These are phyloP conservation scores for Nyctanthes arbortristis DNA, from an alignment of 257 asterid genomes.

Conservation along the genomic window DNA sequence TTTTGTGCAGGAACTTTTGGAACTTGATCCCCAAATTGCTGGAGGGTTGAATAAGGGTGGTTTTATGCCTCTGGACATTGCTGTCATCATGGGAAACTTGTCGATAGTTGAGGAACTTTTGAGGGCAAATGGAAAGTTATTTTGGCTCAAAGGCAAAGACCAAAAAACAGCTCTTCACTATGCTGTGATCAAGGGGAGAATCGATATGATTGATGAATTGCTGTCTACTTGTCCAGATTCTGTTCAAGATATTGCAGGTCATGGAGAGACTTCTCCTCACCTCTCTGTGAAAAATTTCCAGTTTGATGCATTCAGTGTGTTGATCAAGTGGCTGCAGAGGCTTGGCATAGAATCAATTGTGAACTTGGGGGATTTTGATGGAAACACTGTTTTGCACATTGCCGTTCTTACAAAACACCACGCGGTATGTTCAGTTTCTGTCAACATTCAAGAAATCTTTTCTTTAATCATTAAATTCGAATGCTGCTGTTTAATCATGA, in stretches of 20 bases:
- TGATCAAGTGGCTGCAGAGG: not conserved
- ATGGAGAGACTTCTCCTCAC: not conserved
- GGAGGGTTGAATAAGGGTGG: not conserved
- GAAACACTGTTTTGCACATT: not conserved
- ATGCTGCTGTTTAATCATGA: not conserved
- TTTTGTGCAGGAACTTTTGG: conserved; percentile 22
- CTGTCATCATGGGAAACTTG: conserved; percentile 20
- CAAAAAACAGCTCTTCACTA: conserved; percentile 27
- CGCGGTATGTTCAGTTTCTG: not conserved
- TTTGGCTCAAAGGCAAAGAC: conserved; percentile 21
- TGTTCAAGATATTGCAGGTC: not conserved
- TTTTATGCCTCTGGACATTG: conserved; percentile 25
- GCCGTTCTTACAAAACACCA: conserved; percentile 7
- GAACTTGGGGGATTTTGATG: not conserved
- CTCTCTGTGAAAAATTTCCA: not conserved
- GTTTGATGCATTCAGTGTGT: not conserved
- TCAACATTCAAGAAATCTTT: too few relatives aligned
- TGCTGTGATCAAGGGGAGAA: conserved; percentile 12
- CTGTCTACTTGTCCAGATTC: not conserved
- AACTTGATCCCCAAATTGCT: conserved; percentile 17
- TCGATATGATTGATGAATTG: not conserved
- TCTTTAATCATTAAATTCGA: not conserved
- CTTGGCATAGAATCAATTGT: not conserved
- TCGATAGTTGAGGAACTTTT: conserved; percentile 20
- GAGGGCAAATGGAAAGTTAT: not conserved